Base-by-base conservation (phyloP, 345 rosid genomes). In the Lumnitzera littorea region DNA sequence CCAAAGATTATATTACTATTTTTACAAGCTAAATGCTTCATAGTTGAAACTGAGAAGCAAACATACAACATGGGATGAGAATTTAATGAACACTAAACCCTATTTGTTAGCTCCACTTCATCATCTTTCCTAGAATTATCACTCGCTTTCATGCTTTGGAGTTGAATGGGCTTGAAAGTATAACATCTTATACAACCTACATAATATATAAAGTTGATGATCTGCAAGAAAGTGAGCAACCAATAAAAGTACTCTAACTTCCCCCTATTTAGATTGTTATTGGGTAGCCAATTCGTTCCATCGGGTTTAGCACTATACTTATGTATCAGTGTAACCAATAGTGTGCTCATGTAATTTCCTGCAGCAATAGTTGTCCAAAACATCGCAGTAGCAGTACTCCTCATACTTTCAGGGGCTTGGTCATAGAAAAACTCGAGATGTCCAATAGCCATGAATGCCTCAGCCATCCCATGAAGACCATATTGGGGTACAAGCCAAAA, bases 341-440 rank as follows among this genome's bases (percentile, higher is more conserved):
- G 67, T 2, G 96, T 91, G 46, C 97, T 88, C 60, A 58, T 41
- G 55, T 88, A 91, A 67, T 91, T 88, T 48, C 97, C 96, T 2
- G 69, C 72, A 4, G 94, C 80, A 50, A 85, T 91, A 4, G 91
- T 72, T 46, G 74, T 68, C 97, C 96, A 91, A 55, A 91, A 82
- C 53, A 91, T 67, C 3, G 84, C 94, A 15, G 76, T 81, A 47
- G 94, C 97, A 0, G 80, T 79, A 62, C 94, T 88, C 65, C 88
- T 84, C 97, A 91, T 88, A 67, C 97, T 86, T 59, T 91, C 97
- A 1, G 97, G 97, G 8, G 97, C 78, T 56, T 91, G 96, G 59
- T 90, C 97, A 27, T 90, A 90, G 78, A 90, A 83, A 63, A 90
- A 90, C 70, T 90, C 95, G n/a, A 91, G 57, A 63, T 88, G 96